A percentile compares a stretch with the other conserved stretches of the same genome.
Conservation (phyloP, 352 stramenopile species). For the Phytophthora rubi region DNA sequence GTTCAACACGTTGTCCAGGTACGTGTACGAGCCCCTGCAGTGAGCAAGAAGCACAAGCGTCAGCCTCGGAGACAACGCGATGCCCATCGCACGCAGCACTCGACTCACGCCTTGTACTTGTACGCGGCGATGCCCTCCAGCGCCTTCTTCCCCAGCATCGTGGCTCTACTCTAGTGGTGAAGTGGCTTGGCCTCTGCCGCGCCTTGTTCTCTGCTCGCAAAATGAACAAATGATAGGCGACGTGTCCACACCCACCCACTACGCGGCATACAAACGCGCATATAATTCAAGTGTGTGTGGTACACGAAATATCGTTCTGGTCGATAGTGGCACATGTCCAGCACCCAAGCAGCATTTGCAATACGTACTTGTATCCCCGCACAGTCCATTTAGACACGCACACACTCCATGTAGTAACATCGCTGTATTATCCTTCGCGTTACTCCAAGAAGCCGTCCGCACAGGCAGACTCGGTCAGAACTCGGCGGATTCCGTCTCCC, state of each 20-base stretch:
- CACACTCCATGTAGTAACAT: background rate
- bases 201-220: constrained; percentile 15
- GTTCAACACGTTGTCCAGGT: constrained; percentile 89
- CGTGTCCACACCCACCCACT: constrained; percentile 6
- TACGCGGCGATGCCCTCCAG: constrained; percentile 86
- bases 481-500: constrained; percentile 55
- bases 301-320: background rate
- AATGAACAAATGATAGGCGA: constrained; percentile 21
- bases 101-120: constrained; percentile 89
- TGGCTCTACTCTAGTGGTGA: constrained; percentile 10
- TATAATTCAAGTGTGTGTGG: background rate
- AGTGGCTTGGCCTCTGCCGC: constrained; percentile 17
- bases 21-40: constrained; percentile 83
- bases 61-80: constrained; percentile 1
- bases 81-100: background rate
- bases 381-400: background rate
- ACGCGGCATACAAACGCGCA: constrained; percentile 8
- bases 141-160: constrained; percentile 75
- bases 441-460: constrained; percentile 23
- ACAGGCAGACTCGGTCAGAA: constrained; percentile 45
- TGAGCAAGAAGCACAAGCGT: constrained; percentile 5
- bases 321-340: background rate
- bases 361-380: too few species aligned
- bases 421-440: constrained; percentile 1
- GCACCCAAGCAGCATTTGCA: background rate